phyloP scores from a whole-genome alignment of 2,329 filamentous ascomycete species.

The Malbranchea cinnamomea region DNA sequence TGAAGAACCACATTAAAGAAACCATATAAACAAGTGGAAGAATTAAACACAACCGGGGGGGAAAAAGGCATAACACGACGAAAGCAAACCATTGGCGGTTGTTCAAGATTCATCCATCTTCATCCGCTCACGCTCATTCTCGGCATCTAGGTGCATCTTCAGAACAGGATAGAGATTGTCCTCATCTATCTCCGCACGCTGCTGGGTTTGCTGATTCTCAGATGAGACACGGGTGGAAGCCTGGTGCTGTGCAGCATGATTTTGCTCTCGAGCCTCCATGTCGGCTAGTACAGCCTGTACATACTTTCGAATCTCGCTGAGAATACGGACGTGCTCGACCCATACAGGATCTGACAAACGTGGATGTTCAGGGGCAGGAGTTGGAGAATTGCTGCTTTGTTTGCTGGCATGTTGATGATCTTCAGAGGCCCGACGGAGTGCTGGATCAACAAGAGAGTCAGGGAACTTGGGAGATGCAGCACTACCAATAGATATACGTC shows the following conservation, averaged over 20 bases:
- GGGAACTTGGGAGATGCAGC: constrained; percentile 17
- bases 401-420: not conserved
- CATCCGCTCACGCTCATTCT: constrained; percentile 22
- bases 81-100: too few species aligned
- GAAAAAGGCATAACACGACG: too few species aligned
- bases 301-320: constrained; percentile 44
- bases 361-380: not conserved
- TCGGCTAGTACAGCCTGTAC: constrained; percentile 37
- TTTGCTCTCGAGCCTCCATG: constrained; percentile 22
- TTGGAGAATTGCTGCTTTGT: not conserved
- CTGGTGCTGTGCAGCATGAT: not conserved
- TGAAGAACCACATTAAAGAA: too few species aligned
- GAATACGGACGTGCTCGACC: constrained; percentile 50
- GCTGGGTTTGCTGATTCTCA: constrained; percentile 1
- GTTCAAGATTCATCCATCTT: constrained; percentile 20
- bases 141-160: constrained; percentile 13
- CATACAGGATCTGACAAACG: constrained; percentile 34
- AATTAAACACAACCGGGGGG: too few species aligned
- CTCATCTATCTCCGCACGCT: constrained; percentile 2
- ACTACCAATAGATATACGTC: constrained; percentile 8
- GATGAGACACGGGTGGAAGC: not conserved
- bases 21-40: too few species aligned
- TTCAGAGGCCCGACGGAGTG: constrained; percentile 17
- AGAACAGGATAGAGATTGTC: constrained; percentile 14
- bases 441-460: constrained; percentile 28